A percentile compares a stretch with the other conserved stretches of the same genome.
phyloP scores from a whole-genome alignment of 306 rosid genomes.

The Gillenia trifoliata region DNA sequence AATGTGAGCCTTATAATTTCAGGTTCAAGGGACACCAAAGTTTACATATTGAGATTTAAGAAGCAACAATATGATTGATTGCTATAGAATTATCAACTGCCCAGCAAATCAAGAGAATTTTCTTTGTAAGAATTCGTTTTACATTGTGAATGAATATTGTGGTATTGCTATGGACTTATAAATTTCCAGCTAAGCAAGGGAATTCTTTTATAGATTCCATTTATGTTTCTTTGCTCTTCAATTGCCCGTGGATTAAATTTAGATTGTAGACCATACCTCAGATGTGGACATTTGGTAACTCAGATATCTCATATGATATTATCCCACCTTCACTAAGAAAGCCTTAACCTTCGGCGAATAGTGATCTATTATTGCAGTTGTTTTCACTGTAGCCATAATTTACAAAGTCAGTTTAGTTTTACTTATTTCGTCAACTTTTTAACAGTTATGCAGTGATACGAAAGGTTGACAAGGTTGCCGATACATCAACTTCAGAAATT shows the following conservation, averaged over 20 bases:
- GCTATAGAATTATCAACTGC: neutral
- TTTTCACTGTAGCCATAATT: neutral
- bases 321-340: too few relatives aligned
- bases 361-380: too few relatives aligned
- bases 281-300: neutral
- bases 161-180: neutral
- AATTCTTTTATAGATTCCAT: neutral
- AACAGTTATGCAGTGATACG: conserved; percentile 73
- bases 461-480: conserved; percentile 59
- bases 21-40: neutral
- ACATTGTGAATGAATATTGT: neutral
- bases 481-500: conserved; percentile 57
- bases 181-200: neutral
- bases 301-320: neutral
- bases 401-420: neutral
- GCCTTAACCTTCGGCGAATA: too few relatives aligned
- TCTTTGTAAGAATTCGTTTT: neutral
- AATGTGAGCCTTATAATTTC: neutral
- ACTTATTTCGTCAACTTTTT: conserved; percentile 3
- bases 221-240: neutral
- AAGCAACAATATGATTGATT: neutral
- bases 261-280: neutral
- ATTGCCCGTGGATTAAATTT: neutral
- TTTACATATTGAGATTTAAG: neutral
- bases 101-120: neutral